A percentile compares a stretch with the other conserved stretches of the same genome.
phyloP scores from a whole-genome alignment of 208 protist genomes.

The Acanthamoeba rhysodes region DNA sequence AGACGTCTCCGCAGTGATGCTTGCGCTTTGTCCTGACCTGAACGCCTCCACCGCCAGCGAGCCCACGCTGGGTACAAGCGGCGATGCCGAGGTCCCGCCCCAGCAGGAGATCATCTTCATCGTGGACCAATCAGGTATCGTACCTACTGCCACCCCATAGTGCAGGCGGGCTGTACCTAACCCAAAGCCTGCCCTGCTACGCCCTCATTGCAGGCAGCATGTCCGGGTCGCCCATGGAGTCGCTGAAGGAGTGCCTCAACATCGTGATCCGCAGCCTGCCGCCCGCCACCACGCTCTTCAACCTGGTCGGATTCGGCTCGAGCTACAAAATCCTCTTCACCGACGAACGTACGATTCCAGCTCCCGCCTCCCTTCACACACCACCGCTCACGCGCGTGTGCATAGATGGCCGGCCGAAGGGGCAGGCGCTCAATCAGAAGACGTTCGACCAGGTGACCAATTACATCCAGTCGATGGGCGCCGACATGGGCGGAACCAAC shows the following conservation, averaged over 20 bases:
- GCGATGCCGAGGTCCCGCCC: neutral
- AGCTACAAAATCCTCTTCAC: neutral
- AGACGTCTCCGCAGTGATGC: neutral
- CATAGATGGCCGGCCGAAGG: neutral
- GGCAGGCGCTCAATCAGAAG: neutral
- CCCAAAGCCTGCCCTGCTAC: too few relatives aligned
- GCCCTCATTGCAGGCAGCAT: constrained; percentile 4
- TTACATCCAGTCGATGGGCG: neutral
- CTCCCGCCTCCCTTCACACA: neutral
- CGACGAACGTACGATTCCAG: neutral
- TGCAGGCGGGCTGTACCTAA: too few relatives aligned
- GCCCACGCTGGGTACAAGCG: neutral
- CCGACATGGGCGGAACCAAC: constrained; percentile 11
- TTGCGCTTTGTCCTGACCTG: neutral
- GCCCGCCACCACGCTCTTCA: neutral
- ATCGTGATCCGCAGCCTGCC: constrained; percentile 21
- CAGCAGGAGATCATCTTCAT: constrained; percentile 41
- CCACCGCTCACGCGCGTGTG: too few relatives aligned
- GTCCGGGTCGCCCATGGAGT: constrained; percentile 3
- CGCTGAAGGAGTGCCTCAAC: constrained; percentile 30
- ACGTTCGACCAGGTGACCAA: neutral
- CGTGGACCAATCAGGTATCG: neutral
- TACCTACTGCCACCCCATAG: neutral
- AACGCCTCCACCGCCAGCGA: neutral
- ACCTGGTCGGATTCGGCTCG: neutral